Percentiles rank a stretch among this genome's conserved stretches.
Evolutionary conservation across 2,329 filamentous ascomycete species (phyloP).

Genomic region (Pestalotiopsis sp.): DNA sequence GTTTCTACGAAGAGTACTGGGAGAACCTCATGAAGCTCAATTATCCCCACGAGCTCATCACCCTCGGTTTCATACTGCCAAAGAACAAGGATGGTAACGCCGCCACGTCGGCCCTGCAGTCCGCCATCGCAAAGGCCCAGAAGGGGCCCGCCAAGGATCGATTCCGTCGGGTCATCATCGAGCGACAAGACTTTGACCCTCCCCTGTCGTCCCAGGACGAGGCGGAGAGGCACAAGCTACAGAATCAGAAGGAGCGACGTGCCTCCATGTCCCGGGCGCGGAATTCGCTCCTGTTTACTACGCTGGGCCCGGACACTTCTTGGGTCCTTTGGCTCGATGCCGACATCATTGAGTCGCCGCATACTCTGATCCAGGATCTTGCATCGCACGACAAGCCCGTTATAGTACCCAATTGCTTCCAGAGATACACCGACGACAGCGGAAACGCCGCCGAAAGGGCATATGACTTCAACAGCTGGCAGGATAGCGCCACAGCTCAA

Average conservation of each 20-base stretch:
- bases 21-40: constrained; percentile 81
- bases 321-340: constrained; percentile 98
- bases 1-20: constrained; percentile 96
- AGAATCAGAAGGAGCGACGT: constrained; percentile 83
- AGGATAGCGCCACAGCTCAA: constrained; percentile 81
- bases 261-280: constrained; percentile 91
- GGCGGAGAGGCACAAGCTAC: constrained; percentile 86
- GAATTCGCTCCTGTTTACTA: constrained; percentile 94
- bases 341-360: constrained; percentile 88
- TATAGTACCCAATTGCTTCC: constrained; percentile 94
- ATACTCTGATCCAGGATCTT: constrained; percentile 86
- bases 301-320: constrained; percentile 83
- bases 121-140: constrained; percentile 83
- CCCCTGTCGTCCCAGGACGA: constrained; percentile 82
- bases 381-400: constrained; percentile 86
- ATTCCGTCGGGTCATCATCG: constrained; percentile 91
- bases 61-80: constrained; percentile 92
- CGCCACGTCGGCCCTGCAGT: constrained; percentile 81
- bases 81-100: constrained; percentile 91
- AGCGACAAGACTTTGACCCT: constrained; percentile 91
- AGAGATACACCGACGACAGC: constrained; percentile 76
- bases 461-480: constrained; percentile 98
- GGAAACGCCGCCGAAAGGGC: constrained; percentile 75
- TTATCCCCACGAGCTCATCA: constrained; percentile 95
- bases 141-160: constrained; percentile 77